Conservation (phyloP, 176 grass and related monocot genomes). For the Neostapfia colusana region DNA sequence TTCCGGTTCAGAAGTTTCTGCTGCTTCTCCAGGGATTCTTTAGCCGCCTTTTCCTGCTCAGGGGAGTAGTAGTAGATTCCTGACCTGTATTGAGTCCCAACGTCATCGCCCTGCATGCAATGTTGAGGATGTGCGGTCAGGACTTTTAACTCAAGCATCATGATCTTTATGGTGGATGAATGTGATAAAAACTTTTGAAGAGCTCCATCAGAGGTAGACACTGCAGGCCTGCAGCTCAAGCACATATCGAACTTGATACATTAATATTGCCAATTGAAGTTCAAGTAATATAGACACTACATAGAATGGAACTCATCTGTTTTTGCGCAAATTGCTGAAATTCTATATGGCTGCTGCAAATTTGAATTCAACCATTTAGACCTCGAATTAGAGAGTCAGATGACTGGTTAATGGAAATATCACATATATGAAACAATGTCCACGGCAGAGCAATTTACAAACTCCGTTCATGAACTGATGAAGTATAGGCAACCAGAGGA, state of each 20-base stretch:
- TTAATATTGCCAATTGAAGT: neutral
- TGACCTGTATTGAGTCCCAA: constrained; percentile 91
- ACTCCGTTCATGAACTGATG: too few relatives aligned
- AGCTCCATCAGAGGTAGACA: neutral
- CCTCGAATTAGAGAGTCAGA: neutral
- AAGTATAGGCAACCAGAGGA: neutral
- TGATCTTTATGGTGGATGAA: neutral
- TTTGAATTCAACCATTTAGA: neutral
- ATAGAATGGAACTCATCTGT: neutral
- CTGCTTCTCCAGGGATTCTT: constrained; percentile 66
- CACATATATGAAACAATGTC: neutral
- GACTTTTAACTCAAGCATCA: neutral
- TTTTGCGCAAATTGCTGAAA: neutral
- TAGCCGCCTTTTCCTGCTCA: constrained; percentile 71
- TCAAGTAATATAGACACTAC: neutral
- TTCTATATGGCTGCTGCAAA: neutral
- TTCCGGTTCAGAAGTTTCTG: constrained; percentile 71
- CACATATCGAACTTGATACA: neutral
- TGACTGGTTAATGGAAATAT: neutral
- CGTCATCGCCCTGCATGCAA: constrained; percentile 71
- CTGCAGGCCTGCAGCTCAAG: neutral
- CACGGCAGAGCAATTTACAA: neutral
- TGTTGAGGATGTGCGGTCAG: neutral
- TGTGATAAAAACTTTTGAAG: neutral
- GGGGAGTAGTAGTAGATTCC: constrained; percentile 89